Conservation (phyloP, 768 basidiomycete species). For the Tricholoma furcatifolium region DNA sequence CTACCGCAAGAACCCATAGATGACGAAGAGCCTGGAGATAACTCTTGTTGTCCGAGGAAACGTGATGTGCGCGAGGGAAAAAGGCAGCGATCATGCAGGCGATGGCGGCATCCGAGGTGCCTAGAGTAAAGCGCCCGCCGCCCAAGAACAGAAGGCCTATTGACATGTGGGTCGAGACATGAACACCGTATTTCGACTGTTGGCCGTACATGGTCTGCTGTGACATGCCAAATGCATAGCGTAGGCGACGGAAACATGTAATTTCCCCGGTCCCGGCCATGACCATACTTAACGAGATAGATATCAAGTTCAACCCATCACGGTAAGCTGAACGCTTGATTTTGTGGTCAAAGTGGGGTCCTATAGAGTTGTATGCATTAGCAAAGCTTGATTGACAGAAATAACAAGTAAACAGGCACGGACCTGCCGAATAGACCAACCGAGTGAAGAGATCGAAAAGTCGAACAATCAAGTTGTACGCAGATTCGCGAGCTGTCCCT, state of each 20-base stretch:
- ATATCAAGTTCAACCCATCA: slow-evolving; percentile 85
- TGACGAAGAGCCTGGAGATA: slow-evolving; percentile 93
- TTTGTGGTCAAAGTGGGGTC: slow-evolving; percentile 79
- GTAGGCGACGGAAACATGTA: slow-evolving; percentile 79
- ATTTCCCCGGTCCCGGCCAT: slow-evolving; percentile 98
- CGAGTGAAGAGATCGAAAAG: slow-evolving; percentile 81
- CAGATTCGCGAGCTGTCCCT: slow-evolving; percentile 89
- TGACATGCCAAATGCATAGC: slow-evolving; percentile 88
- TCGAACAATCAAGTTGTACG: slow-evolving; percentile 77
- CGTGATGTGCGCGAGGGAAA: slow-evolving; percentile 83
- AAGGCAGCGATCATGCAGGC: slow-evolving; percentile 88
- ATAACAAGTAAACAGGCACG: slow-evolving; percentile 21
- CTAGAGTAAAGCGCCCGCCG: slow-evolving; percentile 87
- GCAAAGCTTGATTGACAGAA: neutral
- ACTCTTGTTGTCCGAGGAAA: slow-evolving; percentile 83
- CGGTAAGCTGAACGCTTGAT: slow-evolving; percentile 86
- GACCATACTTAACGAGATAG: slow-evolving; percentile 84
- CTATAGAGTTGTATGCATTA: slow-evolving; percentile 34
- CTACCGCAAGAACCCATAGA: slow-evolving; percentile 93
- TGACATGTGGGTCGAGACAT: slow-evolving; percentile 88
- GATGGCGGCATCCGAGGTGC: slow-evolving; percentile 88
- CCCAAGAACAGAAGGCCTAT: slow-evolving; percentile 92
- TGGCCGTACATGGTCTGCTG: slow-evolving; percentile 60
- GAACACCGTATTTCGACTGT: slow-evolving; percentile 81
- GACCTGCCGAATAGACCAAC: slow-evolving; percentile 67